Base-by-base conservation (phyloP, 768 basidiomycete species). In the Asterophora lycoperdoides region DNA sequence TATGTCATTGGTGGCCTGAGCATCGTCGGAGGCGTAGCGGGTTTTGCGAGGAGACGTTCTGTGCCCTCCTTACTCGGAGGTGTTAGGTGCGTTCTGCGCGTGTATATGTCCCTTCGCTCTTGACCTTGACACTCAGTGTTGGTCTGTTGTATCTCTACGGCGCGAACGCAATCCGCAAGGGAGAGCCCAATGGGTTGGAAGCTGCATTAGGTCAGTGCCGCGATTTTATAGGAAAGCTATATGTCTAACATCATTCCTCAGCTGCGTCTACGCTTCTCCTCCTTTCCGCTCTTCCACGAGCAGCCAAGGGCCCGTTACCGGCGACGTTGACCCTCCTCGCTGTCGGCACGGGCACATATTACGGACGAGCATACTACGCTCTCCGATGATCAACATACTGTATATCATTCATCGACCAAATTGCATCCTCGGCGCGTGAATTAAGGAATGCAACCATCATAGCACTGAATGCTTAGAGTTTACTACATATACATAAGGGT, bases 61-160 rank as follows among this genome's bases (percentile, higher is more conserved):
- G 71, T 92, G 26, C 91, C 90, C 5, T 92, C 91, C 10, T 64
- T 93, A 35, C 80, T 92, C 15, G 90, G 90, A 49, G 90, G 90
- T 33, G 77, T 89, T 37, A 75, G 84, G 89, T 91, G 64, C 49
- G 68, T 70, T n/a, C n/a, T n/a, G n/a, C n/a, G n/a, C n/a, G n/a
- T n/a, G n/a, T n/a, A n/a, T n/a, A n/a, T n/a, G n/a, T n/a, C n/a
- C n/a, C n/a, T n/a, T n/a, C n/a, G n/a, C n/a, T n/a, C n/a, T n/a
- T n/a, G n/a, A n/a, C n/a, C n/a, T 37, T 23, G 28, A 0, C 6
- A 23, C 23, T 23, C 53, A 89, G 88, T 57, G 88, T 93, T 39
- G 90, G 89, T 51, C 68, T 79, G 14, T 73, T 90, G 41, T 93
- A 87, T 65, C 72, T 90, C 19, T 91, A 83, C 79, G 84, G 87